Evolutionary conservation across 2,329 filamentous ascomycete genomes (phyloP).

Genomic region (Metarhizium album): DNA sequence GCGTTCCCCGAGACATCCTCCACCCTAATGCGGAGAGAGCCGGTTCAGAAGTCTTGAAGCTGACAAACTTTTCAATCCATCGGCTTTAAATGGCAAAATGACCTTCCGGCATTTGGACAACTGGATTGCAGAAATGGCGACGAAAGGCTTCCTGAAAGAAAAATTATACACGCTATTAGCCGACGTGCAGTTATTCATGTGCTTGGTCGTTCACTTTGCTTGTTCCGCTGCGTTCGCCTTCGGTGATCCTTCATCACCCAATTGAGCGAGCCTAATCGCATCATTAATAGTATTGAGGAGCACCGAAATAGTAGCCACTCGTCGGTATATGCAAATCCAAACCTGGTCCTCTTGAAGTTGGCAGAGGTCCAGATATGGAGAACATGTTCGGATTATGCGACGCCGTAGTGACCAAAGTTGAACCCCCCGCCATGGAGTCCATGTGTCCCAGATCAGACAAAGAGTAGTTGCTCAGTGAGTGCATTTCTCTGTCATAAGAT

Average conservation of each 20-base stretch:
- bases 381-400: slow-evolving; percentile 7
- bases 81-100: neutral
- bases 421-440: slow-evolving; percentile 4
- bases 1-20: slow-evolving; percentile 12
- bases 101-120: neutral
- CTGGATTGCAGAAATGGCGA: neutral
- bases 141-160: neutral
- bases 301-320: slow-evolving; percentile 11
- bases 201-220: neutral
- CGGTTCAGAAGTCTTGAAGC: neutral
- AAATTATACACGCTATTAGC: neutral
- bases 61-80: neutral
- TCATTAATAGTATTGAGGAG: slow-evolving; percentile 9
- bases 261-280: neutral
- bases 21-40: slow-evolving; percentile 16
- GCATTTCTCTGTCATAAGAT: slow-evolving; percentile 11
- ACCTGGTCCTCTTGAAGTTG: slow-evolving; percentile 9
- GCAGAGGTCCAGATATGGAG: slow-evolving; percentile 5
- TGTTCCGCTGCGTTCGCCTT: neutral
- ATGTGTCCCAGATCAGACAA: slow-evolving; percentile 10
- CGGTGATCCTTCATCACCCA: neutral
- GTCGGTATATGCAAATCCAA: slow-evolving; percentile 9
- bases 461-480: slow-evolving; percentile 8
- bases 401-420: slow-evolving; percentile 5
- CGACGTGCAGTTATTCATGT: neutral